phyloP scores from a whole-genome alignment of 768 basidiomycete species.

The Boletus rex-veris region DNA sequence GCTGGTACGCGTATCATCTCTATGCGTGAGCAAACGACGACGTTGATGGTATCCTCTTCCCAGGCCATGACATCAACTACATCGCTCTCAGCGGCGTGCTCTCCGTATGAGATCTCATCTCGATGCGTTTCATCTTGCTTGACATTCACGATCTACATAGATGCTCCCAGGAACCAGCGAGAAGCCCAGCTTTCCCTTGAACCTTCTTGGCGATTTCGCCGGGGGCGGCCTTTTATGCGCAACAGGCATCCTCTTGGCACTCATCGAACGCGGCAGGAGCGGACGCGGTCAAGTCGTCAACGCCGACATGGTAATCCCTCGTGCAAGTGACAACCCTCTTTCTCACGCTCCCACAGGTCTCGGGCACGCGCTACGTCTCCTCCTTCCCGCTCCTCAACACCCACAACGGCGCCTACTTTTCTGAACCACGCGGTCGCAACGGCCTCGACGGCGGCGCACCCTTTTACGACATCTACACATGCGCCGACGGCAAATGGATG shows the following conservation, averaged over 20 bases:
- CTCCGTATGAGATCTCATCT: conserved; percentile 41
- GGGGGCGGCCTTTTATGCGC: conserved; percentile 76
- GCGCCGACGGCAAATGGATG: conserved; percentile 72
- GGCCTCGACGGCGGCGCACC: conserved; percentile 75
- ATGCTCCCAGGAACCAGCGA: conserved; percentile 63
- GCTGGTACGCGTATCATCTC: conserved; percentile 48
- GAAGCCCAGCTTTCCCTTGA: conserved; percentile 70
- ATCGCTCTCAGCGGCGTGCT: conserved; percentile 74
- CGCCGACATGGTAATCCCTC: conserved; percentile 60
- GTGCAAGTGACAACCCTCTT: not conserved
- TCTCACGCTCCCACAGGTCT: conserved; percentile 48
- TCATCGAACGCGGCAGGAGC: conserved; percentile 61
- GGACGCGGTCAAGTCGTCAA: conserved; percentile 73
- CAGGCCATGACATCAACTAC: conserved; percentile 85
- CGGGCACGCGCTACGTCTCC: conserved; percentile 75
- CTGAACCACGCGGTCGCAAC: conserved; percentile 51
- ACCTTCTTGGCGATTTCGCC: conserved; percentile 79
- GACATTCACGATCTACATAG: conserved; percentile 29
- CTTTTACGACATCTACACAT: conserved; percentile 72
- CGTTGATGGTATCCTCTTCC: not conserved
- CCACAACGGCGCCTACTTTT: conserved; percentile 34
- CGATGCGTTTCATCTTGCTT: not conserved
- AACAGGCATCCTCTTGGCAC: conserved; percentile 68
- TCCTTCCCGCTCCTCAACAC: conserved; percentile 61
- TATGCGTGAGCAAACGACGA: not conserved